Percentiles rank a stretch among this genome's conserved stretches.
Conservation (phyloP, 2,329 filamentous ascomycete genomes). For the Colletotrichum salicis region DNA sequence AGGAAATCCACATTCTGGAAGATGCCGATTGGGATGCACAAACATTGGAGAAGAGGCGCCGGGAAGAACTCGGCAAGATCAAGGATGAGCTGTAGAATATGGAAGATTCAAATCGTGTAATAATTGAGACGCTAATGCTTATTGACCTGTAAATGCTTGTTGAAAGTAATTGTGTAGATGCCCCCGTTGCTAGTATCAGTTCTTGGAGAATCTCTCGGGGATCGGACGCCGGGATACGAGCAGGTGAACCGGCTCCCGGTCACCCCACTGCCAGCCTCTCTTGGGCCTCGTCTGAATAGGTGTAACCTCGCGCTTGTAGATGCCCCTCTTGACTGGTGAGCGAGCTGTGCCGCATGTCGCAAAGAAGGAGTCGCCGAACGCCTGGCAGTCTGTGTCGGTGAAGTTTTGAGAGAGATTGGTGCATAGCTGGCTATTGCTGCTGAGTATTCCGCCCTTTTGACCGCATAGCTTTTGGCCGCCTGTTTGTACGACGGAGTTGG, state of each 20-base stretch:
- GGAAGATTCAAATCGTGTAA: not conserved
- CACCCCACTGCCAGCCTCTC: not conserved
- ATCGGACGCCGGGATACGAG: not conserved
- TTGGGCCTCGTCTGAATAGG: conserved; percentile 16
- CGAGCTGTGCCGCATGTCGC: conserved; percentile 28
- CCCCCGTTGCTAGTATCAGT: not conserved
- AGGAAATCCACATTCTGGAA: not conserved
- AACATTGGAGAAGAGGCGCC: not conserved
- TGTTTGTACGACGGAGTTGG: conserved; percentile 8
- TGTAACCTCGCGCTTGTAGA: conserved; percentile 28
- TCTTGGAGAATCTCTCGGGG: not conserved
- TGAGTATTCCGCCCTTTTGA: conserved; percentile 22
- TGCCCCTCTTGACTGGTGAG: conserved; percentile 27
- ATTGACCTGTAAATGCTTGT: not conserved
- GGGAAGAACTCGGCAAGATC: not conserved
- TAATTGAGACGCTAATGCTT: not conserved
- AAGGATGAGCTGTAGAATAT: not conserved
- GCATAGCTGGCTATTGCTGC: conserved; percentile 25
- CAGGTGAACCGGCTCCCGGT: not conserved
- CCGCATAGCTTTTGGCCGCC: conserved; percentile 22
- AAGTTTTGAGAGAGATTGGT: conserved; percentile 18
- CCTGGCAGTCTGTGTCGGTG: conserved; percentile 26
- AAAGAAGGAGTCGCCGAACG: conserved; percentile 25
- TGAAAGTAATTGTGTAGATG: not conserved
- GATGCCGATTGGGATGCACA: not conserved